phyloP scores from a whole-genome alignment of 345 rosid species.

The Acer saccharum region DNA sequence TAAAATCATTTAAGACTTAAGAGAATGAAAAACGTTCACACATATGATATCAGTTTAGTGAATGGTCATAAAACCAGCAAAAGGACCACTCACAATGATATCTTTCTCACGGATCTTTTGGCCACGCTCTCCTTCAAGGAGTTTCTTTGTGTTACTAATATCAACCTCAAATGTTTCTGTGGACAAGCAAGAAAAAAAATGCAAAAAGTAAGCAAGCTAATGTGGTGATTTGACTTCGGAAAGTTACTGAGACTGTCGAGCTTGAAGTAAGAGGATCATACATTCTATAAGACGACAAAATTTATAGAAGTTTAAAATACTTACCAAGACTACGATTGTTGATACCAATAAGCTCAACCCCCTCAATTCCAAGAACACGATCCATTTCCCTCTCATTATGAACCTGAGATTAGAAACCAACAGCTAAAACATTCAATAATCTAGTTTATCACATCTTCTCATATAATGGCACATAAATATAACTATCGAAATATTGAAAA shows the following conservation, averaged over 20 bases:
- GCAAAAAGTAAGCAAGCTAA: neutral
- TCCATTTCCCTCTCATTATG: conserved; percentile 96
- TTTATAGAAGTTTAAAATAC: conserved; percentile 4
- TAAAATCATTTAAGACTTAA: conserved; percentile 16
- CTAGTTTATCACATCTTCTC: neutral
- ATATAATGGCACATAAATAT: neutral
- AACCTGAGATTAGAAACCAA: conserved; percentile 52
- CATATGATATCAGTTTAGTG: neutral
- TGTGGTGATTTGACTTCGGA: too few relatives aligned
- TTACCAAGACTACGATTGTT: conserved; percentile 92
- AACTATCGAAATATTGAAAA: neutral
- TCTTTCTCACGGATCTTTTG: conserved; percentile 61
- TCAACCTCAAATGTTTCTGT: conserved; percentile 89
- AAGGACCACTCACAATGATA: conserved; percentile 66
- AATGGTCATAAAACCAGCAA: conserved; percentile 3
- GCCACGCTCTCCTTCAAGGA: conserved; percentile 86
- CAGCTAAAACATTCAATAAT: neutral
- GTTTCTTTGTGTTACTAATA: conserved; percentile 80
- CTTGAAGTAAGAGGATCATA: neutral
- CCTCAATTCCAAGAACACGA: conserved; percentile 93
- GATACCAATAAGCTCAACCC: conserved; percentile 84
- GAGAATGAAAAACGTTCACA: neutral
- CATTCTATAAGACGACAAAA: conserved; percentile 11
- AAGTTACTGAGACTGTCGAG: too few relatives aligned
- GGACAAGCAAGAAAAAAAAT: conserved; percentile 2